Conservation (phyloP, 805 yeast genomes). For the Saccharomycopsis vini region DNA sequence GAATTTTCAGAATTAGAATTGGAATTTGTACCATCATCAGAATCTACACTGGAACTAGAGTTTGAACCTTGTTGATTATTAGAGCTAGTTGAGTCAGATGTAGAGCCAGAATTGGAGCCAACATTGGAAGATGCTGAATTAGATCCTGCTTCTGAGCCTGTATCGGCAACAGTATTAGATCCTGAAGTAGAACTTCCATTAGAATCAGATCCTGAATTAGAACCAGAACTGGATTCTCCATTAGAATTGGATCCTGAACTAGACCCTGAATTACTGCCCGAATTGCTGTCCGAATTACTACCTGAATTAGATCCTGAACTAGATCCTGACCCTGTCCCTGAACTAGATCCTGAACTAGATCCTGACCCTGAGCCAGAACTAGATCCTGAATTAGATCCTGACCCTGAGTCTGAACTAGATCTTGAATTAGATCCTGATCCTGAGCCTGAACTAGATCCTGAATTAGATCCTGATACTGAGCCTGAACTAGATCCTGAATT, state of each 20-base stretch:
- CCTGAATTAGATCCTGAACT: conserved; percentile 1
- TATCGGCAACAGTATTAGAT: background rate
- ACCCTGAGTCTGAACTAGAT: background rate
- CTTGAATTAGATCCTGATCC: conserved; percentile 1
- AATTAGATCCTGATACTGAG: background rate
- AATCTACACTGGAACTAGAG: background rate
- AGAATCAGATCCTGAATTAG: background rate
- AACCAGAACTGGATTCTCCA: background rate
- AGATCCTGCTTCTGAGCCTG: background rate
- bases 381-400: background rate
- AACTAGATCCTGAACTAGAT: background rate
- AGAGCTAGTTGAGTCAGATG: background rate
- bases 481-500: background rate
- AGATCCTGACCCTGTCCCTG: background rate
- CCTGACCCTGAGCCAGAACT: background rate
- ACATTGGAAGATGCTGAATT: background rate
- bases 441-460: background rate
- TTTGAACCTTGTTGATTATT: background rate
- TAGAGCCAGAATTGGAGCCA: background rate
- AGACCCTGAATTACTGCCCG: background rate
- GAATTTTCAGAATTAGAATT: background rate
- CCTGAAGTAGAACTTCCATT: background rate
- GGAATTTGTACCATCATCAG: conserved; percentile 1
- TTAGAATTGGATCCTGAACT: background rate
- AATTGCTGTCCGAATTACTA: background rate